Base-by-base conservation (phyloP, 2,329 filamentous ascomycete species). In the Trichoderma koningii region DNA sequence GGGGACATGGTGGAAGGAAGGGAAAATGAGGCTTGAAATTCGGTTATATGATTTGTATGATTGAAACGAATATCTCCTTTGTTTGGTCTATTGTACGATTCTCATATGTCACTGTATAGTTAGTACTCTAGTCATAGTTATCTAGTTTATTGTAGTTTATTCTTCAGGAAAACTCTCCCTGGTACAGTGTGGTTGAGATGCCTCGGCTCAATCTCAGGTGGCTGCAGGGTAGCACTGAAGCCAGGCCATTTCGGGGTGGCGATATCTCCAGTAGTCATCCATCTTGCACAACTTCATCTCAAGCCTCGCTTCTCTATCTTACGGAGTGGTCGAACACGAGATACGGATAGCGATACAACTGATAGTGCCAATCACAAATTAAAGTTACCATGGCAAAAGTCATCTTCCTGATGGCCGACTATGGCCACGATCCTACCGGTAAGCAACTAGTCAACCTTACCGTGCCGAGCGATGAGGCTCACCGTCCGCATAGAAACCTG, bases 351-450 rank as follows among this genome's bases (percentile, higher is more conserved):
- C 9, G 17, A 34, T 21, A 26, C 7, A 19, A 45, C 17, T 4
- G 5, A 10, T 15, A 21, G 3, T 0, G 7, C 14, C 23, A 19
- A 15, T 12, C 23, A 23, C 5, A 30, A 21, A 14, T 48, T 23
- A 23, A 21, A 5, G 4, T 12, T 47, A 30, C 10, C 15, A 71
- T 72, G 71, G 68, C 66, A 41, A 81, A 80, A 67, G 78, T 78
- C 26, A 69, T 83, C 45, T 78, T 84, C 50, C 69, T 83, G 61
- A 84, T 85, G 81, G 78, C 82, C 48, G 82, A 85, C 69, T 84
- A 84, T 67, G 82, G 82, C 50, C 81, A 85, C 69, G 83, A 85
- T 68, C 83, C 83, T 2, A 84, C 82, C 51, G 82, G 83, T 84
- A 68, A 5, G 34, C 17, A 61, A 19, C 5, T 9, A 12, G 17